These are phyloP conservation scores for Coprinopsis strossmayeri DNA, from an alignment of 768 basidiomycete species.

Conservation along the genomic window DNA sequence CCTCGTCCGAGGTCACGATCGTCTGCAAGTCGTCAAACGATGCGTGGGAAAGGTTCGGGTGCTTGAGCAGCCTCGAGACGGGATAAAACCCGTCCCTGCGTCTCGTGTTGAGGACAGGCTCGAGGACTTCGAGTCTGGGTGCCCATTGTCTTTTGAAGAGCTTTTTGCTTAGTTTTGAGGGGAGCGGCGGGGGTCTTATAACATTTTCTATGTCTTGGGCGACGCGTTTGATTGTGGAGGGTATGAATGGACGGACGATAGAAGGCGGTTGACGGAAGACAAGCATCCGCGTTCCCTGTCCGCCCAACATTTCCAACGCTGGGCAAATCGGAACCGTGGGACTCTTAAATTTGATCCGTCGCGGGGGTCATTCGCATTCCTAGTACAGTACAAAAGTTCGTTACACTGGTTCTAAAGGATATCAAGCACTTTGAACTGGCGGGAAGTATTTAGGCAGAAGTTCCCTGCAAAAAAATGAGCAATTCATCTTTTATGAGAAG, in stretches of 20 bases:
- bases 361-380: not conserved
- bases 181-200: not conserved
- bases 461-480: slow-evolving; percentile 17
- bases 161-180: too few species aligned
- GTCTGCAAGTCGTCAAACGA: not conserved
- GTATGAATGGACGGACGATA: not conserved
- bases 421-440: slow-evolving; percentile 9
- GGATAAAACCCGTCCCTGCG: not conserved
- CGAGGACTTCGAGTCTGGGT: too few species aligned
- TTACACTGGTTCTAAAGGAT: too few species aligned
- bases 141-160: too few species aligned
- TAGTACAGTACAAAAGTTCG: not conserved
- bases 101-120: too few species aligned
- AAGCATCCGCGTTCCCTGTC: not conserved
- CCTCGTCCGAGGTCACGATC: not conserved
- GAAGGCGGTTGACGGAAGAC: not conserved
- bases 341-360: not conserved
- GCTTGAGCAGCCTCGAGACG: not conserved
- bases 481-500: too few species aligned
- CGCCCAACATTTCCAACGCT: not conserved
- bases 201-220: not conserved
- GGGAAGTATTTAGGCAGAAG: slow-evolving; percentile 67
- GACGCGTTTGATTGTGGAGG: not conserved
- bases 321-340: not conserved
- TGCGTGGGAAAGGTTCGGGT: not conserved